Evolutionary conservation across 179 eudicot species (phyloP).

Genomic region (Vitellaria paradoxa): DNA sequence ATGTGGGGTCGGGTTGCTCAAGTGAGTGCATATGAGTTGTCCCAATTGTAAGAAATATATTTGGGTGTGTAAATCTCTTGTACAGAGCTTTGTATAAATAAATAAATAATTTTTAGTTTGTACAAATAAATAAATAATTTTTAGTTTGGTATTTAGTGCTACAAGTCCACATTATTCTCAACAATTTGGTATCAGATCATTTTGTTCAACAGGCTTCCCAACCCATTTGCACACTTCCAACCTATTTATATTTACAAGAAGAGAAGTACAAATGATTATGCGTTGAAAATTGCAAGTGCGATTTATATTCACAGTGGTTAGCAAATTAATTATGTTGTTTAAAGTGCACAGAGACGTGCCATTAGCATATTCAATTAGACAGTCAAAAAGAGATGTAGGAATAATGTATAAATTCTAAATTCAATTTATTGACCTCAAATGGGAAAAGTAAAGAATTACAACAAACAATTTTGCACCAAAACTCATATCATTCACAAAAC

Average conservation of each 20-base stretch:
- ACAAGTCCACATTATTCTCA: no score
- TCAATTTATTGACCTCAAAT: neutral
- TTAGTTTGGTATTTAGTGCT: no score
- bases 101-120: no score
- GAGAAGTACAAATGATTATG: neutral
- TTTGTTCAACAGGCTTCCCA: neutral
- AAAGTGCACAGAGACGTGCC: neutral
- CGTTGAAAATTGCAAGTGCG: neutral
- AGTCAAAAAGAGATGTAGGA: conserved; percentile 7
- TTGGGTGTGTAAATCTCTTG: no score
- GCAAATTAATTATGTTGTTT: no score
- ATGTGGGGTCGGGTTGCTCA: no score
- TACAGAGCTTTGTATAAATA: no score
- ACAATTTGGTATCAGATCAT: no score
- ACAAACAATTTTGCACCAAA: neutral
- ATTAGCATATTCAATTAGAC: conserved; percentile 5
- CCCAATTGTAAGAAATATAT: no score
- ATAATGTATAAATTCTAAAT: neutral
- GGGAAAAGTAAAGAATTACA: neutral
- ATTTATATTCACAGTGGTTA: neutral
- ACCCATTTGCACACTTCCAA: conserved; percentile 38
- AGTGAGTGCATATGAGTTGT: no score
- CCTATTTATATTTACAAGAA: neutral
- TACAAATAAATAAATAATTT: no score
- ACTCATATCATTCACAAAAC: neutral